Percentiles rank a stretch among this genome's conserved stretches.
These are phyloP conservation scores for Cyclocybe cylindracea DNA, from an alignment of 768 basidiomycete species.

Conservation along the genomic window DNA sequence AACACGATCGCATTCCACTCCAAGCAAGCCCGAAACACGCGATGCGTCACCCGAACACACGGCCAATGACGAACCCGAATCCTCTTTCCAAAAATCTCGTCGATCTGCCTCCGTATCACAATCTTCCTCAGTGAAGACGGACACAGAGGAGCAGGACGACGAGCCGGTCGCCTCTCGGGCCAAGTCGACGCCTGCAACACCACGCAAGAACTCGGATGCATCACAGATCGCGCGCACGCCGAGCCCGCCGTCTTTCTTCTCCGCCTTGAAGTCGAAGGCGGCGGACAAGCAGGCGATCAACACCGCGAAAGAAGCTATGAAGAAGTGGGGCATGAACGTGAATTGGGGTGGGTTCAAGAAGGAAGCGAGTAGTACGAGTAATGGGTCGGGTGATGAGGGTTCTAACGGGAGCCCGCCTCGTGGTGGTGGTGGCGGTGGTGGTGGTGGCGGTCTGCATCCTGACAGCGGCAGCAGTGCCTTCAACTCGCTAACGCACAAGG, in stretches of 20 bases:
- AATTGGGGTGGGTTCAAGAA: constrained; percentile 73
- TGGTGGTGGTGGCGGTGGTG: too few species aligned
- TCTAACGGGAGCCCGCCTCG: constrained; percentile 28
- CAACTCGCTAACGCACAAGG: constrained; percentile 32
- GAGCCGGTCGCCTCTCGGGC: constrained; percentile 19
- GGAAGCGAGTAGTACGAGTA: constrained; percentile 33
- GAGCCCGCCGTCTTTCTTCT: constrained; percentile 68
- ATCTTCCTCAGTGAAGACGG: constrained; percentile 36
- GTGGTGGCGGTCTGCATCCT: constrained; percentile 9
- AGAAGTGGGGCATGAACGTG: constrained; percentile 87
- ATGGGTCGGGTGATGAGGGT: constrained; percentile 37
- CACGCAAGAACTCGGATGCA: constrained; percentile 36
- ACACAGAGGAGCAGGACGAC: constrained; percentile 28
- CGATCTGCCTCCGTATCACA: constrained; percentile 44
- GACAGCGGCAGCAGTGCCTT: constrained; percentile 22
- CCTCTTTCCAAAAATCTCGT: constrained; percentile 18
- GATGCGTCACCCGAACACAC: too few species aligned
- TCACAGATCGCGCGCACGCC: constrained; percentile 33
- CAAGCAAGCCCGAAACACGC: constrained; percentile 17
- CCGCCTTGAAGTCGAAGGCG: constrained; percentile 75
- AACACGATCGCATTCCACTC: constrained; percentile 35
- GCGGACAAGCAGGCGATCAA: constrained; percentile 85
- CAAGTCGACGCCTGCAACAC: constrained; percentile 28
- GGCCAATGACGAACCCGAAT: constrained; percentile 8
- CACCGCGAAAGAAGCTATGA: constrained; percentile 85